phyloP scores from a whole-genome alignment of 164 flowering plant genomes.

The Tinospora cordifolia region DNA sequence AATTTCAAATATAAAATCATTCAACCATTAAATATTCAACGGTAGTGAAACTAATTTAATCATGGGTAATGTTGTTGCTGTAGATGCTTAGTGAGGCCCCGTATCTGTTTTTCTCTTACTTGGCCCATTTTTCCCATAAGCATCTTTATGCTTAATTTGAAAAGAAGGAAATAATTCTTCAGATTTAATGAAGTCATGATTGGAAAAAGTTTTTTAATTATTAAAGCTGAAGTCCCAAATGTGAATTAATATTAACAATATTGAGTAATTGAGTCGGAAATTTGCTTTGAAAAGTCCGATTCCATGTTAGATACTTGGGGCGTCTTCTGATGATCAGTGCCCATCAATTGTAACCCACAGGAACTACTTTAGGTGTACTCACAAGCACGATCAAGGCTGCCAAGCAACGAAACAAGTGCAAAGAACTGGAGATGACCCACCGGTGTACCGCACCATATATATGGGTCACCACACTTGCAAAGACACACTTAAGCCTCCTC shows the following conservation, averaged over 20 bases:
- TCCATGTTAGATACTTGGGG: no score
- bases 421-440: constrained; percentile 22
- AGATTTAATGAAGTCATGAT: no score
- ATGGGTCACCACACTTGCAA: constrained; percentile 54
- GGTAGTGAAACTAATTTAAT: not conserved
- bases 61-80: not conserved
- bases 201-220: no score
- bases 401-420: constrained; percentile 35
- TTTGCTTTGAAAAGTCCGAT: no score
- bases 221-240: no score
- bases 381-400: constrained; percentile 35
- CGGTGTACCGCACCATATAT: constrained; percentile 37
- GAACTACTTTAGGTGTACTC: constrained; percentile 46
- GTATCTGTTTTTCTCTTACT: no score
- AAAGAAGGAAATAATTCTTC: no score
- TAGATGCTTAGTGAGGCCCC: not conserved
- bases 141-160: no score
- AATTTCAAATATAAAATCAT: no score
- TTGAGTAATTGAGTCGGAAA: no score
- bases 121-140: no score
- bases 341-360: constrained; percentile 15
- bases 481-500: constrained; percentile 18
- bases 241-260: no score
- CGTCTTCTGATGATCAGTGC: not conserved
- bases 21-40: not conserved